Conservation (phyloP, 768 basidiomycete genomes). For the Boletus eberwhitei region DNA sequence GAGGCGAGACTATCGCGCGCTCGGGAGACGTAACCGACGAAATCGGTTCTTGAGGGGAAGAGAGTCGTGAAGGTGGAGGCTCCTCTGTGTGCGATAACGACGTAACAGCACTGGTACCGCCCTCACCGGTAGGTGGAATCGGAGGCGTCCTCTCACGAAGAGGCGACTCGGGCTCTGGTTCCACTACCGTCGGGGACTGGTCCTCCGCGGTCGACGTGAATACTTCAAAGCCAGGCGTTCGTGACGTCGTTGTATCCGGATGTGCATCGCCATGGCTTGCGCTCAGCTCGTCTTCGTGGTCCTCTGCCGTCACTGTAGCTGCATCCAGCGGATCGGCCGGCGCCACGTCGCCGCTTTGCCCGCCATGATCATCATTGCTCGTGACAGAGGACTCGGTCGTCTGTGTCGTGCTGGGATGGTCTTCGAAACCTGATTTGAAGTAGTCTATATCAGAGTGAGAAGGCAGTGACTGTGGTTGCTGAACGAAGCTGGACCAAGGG, state of each 20-base stretch:
- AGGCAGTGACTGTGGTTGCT: slow-evolving; percentile 20
- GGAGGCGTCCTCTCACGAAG: slow-evolving; percentile 31
- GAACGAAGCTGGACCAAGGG: slow-evolving; percentile 68
- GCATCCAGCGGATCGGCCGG: slow-evolving; percentile 43
- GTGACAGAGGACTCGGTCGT: slow-evolving; percentile 37
- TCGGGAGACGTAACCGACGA: slow-evolving; percentile 23
- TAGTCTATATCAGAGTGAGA: slow-evolving; percentile 25
- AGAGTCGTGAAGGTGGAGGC: slow-evolving; percentile 4
- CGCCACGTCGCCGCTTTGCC: slow-evolving; percentile 12
- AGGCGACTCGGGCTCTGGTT: slow-evolving; percentile 14
- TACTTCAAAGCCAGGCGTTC: slow-evolving; percentile 51
- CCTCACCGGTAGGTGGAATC: slow-evolving; percentile 33
- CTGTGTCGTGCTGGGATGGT: slow-evolving; percentile 21
- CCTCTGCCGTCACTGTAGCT: slow-evolving; percentile 30
- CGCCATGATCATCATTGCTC: slow-evolving; percentile 32
- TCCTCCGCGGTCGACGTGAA: slow-evolving; percentile 22
- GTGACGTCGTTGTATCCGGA: slow-evolving; percentile 11
- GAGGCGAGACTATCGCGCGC: slow-evolving; percentile 29
- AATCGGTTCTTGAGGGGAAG: slow-evolving; percentile 10
- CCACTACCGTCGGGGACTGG: slow-evolving; percentile 20
- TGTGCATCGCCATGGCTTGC: slow-evolving; percentile 12
- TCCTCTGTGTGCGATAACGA: slow-evolving; percentile 18
- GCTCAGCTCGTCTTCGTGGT: slow-evolving; percentile 29
- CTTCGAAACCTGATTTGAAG: slow-evolving; percentile 29
- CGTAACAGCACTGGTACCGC: neutral